Base-by-base conservation (phyloP, 2,329 filamentous ascomycete species). In the Fusarium equiseti region DNA sequence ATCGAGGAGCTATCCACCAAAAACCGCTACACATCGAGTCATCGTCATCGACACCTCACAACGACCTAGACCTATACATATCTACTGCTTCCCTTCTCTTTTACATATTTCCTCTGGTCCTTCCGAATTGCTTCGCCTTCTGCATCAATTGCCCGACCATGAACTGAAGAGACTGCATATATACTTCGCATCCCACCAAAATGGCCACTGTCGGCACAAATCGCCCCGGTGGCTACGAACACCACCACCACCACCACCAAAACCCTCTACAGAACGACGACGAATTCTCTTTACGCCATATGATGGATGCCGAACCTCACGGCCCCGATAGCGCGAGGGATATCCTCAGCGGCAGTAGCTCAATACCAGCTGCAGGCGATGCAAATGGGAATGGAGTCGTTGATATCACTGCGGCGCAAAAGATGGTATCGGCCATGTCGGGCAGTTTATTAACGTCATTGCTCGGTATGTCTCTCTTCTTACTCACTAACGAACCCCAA, bases 391-490 rank as follows among this genome's bases (percentile, higher is more conserved):
- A 79, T 60, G 81, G 82, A 59, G 82, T 84, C 40, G 81, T 86
- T 27, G 90, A 95, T 67, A 93, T 97, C 71, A 94, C 95, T 8
- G 88, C 94, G 24, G 82, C 87, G 15, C 95, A 98, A 83, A 96
- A 95, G 84, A 99, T 99, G 96, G 80, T 97, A 58, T 97, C 95
- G 60, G 96, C 96, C 52, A 93, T 95, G 72, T 91, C 92, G 58
- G 96, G 96, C 64, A 98, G 95, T 81, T 82, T 99, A 61, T 80
- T 98, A 69, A 98, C 95, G 11, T 96, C 94, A 22, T 81, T 98
- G 27, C 87, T 98, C 44, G 93, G 95, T 97, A 86, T 72, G 88
- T 78, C 13, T 29, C 12, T 51, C 22, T n/a, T 16, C 8, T 15
- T 15, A 3, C 6, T 8, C 20, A 32, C 29, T 9, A 15, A 18